A percentile compares a stretch with the other conserved stretches of the same genome.
Evolutionary conservation across 129 eudicot species (phyloP).

Genomic region (Escallonia rubra): DNA sequence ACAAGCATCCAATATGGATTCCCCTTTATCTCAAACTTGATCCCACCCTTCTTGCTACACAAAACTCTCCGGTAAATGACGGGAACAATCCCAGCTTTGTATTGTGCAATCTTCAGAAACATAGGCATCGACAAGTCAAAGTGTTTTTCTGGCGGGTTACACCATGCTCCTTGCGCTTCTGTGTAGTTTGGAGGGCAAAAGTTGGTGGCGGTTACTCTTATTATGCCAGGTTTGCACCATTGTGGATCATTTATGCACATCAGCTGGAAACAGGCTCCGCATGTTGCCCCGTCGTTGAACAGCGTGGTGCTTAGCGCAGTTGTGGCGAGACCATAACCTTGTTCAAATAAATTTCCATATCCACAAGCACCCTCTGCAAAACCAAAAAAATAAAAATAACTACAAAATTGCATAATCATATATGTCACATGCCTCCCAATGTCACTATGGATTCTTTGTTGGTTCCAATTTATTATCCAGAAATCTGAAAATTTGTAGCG

Average conservation of each 20-base stretch:
- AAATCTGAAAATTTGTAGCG: background rate
- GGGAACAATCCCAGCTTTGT: conserved; percentile 21
- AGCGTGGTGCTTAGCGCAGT: conserved; percentile 22
- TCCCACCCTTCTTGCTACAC: conserved; percentile 21
- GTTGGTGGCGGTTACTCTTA: conserved; percentile 20
- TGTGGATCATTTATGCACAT: conserved; percentile 10
- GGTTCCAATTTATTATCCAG: background rate
- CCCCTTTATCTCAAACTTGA: conserved; percentile 21
- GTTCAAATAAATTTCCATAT: conserved; percentile 7
- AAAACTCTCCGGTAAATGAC: conserved; percentile 5
- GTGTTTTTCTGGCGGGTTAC: conserved; percentile 23
- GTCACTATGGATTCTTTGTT: background rate
- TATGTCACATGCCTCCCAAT: background rate
- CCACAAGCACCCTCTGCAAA: background rate
- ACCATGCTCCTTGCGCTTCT: conserved; percentile 12
- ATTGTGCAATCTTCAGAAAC: conserved; percentile 17
- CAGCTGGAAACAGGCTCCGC: conserved; percentile 23
- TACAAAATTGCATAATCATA: background rate
- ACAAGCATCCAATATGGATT: conserved; percentile 19
- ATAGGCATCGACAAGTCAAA: conserved; percentile 27
- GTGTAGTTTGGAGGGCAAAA: conserved; percentile 21
- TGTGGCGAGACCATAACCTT: conserved; percentile 24
- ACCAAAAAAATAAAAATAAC: too few species aligned
- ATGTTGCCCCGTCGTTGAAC: conserved; percentile 21
- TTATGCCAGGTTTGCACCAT: conserved; percentile 14